Percentiles rank a stretch among this genome's conserved stretches.
phyloP scores from a whole-genome alignment of 352 stramenopile species.

The Poterioochromonas sp. region DNA sequence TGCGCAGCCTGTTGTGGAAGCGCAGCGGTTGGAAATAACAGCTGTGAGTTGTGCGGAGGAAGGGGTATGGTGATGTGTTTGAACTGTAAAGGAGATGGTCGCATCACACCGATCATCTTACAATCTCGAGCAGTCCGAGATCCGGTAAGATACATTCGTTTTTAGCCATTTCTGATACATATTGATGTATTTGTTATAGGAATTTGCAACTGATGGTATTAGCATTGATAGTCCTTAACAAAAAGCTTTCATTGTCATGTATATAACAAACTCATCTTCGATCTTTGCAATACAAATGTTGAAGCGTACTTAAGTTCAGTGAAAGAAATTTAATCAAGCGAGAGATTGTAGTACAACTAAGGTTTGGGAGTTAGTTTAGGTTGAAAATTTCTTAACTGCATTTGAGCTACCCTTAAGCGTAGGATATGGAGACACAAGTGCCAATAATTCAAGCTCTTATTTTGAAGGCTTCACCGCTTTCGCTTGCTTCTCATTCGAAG shows the following conservation, averaged over 20 bases:
- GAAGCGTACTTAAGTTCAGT: too few relatives aligned
- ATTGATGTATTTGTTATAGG: not conserved
- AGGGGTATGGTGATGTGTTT: not conserved
- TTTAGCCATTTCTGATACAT: not conserved
- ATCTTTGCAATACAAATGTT: too few relatives aligned
- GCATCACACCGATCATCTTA: not conserved
- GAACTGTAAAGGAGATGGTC: not conserved
- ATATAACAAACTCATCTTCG: too few relatives aligned
- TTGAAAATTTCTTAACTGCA: too few relatives aligned
- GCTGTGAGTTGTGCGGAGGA: not conserved
- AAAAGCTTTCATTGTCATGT: not conserved
- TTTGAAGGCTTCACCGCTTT: too few relatives aligned
- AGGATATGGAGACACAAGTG: too few relatives aligned
- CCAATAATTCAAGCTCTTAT: too few relatives aligned
- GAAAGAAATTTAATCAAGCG: too few relatives aligned
- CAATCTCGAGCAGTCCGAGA: not conserved
- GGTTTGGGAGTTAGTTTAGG: too few relatives aligned
- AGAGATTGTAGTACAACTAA: too few relatives aligned
- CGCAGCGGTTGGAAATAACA: not conserved
- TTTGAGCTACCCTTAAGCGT: too few relatives aligned
- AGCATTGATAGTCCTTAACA: not conserved
- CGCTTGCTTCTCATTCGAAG: too few relatives aligned
- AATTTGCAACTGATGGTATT: not conserved
- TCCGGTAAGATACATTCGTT: not conserved
- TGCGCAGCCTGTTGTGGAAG: not conserved